Evolutionary conservation across 2,329 filamentous ascomycete species (phyloP).

Genomic region (Venturia asperata): DNA sequence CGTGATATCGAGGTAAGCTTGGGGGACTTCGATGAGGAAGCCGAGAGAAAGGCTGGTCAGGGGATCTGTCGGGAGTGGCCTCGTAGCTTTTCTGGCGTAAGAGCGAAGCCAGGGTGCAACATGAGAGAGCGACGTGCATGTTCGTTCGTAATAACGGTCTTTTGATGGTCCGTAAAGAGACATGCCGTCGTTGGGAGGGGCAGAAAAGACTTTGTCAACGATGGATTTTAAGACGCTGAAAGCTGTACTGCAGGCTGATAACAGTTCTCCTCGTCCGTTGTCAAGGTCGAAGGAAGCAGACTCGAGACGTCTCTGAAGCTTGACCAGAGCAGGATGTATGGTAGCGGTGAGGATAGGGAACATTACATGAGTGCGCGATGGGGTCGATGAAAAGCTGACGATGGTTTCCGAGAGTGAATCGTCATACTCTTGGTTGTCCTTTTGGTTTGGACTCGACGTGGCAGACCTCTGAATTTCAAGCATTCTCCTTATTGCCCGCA

Average conservation of each 20-base stretch:
- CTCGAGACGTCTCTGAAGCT: constrained; percentile 19
- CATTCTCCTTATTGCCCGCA: constrained; percentile 14
- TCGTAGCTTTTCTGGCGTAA: background rate
- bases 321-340: constrained; percentile 20
- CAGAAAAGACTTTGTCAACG: constrained; percentile 12
- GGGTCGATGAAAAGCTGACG: background rate
- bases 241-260: constrained; percentile 6
- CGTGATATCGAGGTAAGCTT: constrained; percentile 21
- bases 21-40: constrained; percentile 20
- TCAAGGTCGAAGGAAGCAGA: constrained; percentile 5
- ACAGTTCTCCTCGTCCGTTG: constrained; percentile 2
- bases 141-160: background rate
- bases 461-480: constrained; percentile 1
- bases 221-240: constrained; percentile 11
- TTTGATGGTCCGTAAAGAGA: background rate
- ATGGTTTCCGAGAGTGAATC: background rate
- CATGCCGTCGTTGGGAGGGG: background rate
- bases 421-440: background rate
- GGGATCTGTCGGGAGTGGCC: constrained; percentile 11
- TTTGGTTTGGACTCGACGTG: background rate
- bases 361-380: constrained; percentile 21
- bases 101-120: constrained; percentile 3
- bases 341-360: constrained; percentile 21
- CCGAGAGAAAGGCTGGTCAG: constrained; percentile 20
- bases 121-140: background rate